Percentiles rank a stretch among this genome's conserved stretches.
phyloP scores from a whole-genome alignment of 257 asterid species.

The Scutellaria galericulata region DNA sequence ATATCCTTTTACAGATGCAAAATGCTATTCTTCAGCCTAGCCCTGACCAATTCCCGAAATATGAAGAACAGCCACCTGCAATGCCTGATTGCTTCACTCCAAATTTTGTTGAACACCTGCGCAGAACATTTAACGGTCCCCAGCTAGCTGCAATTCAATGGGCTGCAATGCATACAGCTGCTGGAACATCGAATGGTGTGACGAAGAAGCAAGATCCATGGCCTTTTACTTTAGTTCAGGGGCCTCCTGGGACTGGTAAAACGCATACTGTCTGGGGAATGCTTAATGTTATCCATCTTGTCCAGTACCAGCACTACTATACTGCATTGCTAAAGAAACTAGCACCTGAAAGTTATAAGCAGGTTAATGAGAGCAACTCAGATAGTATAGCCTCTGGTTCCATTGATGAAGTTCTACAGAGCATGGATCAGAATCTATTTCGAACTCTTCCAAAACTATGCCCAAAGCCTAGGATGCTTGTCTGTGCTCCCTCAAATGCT shows the following conservation, averaged over 20 bases:
- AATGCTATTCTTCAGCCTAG: constrained; percentile 98
- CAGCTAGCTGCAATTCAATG: constrained; percentile 96
- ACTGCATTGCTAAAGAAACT: constrained; percentile 94
- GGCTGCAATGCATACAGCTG: constrained; percentile 99
- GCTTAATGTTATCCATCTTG: constrained; percentile 98
- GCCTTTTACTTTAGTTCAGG: constrained; percentile 98
- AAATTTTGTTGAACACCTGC: constrained; percentile 77
- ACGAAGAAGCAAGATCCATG: constrained; percentile 95
- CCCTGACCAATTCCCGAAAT: constrained; percentile 92
- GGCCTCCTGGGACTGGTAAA: constrained; percentile 99
- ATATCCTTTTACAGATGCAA: constrained; percentile 76
- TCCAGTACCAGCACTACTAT: constrained; percentile 98
- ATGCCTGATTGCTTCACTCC: constrained; percentile 99
- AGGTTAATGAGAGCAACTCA: constrained; percentile 66
- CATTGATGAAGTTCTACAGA: constrained; percentile 96
- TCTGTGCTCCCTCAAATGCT: constrained; percentile 99
- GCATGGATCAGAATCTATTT: constrained; percentile 96
- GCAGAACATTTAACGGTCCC: constrained; percentile 81
- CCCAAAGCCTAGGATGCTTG: constrained; percentile 99
- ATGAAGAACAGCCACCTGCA: constrained; percentile 96
- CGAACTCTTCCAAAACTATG: constrained; percentile 98
- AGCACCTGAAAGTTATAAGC: constrained; percentile 99
- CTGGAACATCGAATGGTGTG: constrained; percentile 82
- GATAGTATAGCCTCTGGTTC: constrained; percentile 83
- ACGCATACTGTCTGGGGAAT: constrained; percentile 99